Percentiles rank a stretch among this genome's conserved stretches.
Conservation (phyloP, 2,329 filamentous ascomycete species). For the Colletotrichum lini region DNA sequence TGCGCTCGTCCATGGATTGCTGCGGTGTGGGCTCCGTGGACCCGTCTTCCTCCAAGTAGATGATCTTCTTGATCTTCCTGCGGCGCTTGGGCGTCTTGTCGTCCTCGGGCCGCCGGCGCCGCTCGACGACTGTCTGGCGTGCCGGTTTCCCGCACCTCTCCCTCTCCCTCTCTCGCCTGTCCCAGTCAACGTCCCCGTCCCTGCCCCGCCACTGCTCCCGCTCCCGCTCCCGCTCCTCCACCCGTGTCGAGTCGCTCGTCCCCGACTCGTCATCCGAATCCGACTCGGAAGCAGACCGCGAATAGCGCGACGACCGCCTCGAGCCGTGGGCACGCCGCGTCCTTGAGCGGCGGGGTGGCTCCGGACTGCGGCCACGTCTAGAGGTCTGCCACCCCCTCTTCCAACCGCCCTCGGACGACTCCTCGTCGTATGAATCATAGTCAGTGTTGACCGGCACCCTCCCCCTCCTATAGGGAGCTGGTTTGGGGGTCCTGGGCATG, state of each 20-base stretch:
- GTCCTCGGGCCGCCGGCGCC: constrained; percentile 41
- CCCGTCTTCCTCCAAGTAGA: constrained; percentile 36
- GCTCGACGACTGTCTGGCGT: constrained; percentile 31
- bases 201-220: constrained; percentile 41
- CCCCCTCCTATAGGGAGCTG: constrained; percentile 35
- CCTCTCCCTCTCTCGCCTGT: constrained; percentile 25
- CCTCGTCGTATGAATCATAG: constrained; percentile 26
- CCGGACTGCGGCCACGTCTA: constrained; percentile 51
- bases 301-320: constrained; percentile 53
- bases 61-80: constrained; percentile 33
- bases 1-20: constrained; percentile 30
- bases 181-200: background rate
- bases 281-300: constrained; percentile 46
- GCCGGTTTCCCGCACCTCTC: constrained; percentile 9
- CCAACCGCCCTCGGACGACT: constrained; percentile 45
- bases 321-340: constrained; percentile 48
- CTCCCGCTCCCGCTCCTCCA: constrained; percentile 46
- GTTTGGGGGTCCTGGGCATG: constrained; percentile 35
- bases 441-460: constrained; percentile 31
- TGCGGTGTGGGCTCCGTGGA: constrained; percentile 25
- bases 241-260: constrained; percentile 53
- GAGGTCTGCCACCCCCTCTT: constrained; percentile 46
- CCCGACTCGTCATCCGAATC: constrained; percentile 58
- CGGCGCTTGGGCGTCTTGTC: constrained; percentile 33
- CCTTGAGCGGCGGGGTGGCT: constrained; percentile 56